These are phyloP conservation scores for Hypericum perforatum DNA, from an alignment of 345 rosid species.

Conservation along the genomic window DNA sequence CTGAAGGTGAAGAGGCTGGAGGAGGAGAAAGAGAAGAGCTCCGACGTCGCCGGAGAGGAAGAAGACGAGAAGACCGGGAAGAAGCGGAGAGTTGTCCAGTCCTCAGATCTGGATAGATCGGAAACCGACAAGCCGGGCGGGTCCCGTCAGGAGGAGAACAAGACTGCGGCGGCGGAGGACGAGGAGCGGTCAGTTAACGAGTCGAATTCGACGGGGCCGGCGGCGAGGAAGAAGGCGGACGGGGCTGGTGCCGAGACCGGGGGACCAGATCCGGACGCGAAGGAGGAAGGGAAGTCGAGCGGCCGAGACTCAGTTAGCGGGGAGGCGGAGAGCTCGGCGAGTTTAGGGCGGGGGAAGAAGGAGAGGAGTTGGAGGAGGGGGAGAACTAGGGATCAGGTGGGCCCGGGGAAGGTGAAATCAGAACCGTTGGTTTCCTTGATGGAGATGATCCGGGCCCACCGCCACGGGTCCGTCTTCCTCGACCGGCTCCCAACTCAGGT, in stretches of 20 bases:
- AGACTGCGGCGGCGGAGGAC: constrained; percentile 45
- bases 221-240: constrained; percentile 20
- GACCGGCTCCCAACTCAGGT: constrained; percentile 58
- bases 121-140: constrained; percentile 16
- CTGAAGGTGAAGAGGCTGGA: constrained; percentile 57
- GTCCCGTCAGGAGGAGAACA: constrained; percentile 11
- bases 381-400: constrained; percentile 12
- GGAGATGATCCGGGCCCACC: constrained; percentile 49
- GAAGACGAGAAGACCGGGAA: no score
- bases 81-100: no score
- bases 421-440: constrained; percentile 42
- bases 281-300: not conserved
- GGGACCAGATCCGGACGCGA: constrained; percentile 28
- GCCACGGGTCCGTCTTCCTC: constrained; percentile 41
- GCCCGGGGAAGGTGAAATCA: constrained; percentile 10
- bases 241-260: constrained; percentile 13
- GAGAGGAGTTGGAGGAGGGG: constrained; percentile 21
- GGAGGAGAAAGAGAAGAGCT: constrained; percentile 42
- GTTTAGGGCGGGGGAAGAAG: constrained; percentile 22
- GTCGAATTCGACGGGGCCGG: constrained; percentile 63
- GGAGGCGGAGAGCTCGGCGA: constrained; percentile 52
- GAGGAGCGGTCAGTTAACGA: constrained; percentile 64
- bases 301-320: constrained; percentile 42
- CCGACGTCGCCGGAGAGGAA: constrained; percentile 9
- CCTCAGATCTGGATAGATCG: constrained; percentile 47